Evolutionary conservation across 2,329 filamentous ascomycete species (phyloP).

Genomic region (Colletotrichum somersetense): DNA sequence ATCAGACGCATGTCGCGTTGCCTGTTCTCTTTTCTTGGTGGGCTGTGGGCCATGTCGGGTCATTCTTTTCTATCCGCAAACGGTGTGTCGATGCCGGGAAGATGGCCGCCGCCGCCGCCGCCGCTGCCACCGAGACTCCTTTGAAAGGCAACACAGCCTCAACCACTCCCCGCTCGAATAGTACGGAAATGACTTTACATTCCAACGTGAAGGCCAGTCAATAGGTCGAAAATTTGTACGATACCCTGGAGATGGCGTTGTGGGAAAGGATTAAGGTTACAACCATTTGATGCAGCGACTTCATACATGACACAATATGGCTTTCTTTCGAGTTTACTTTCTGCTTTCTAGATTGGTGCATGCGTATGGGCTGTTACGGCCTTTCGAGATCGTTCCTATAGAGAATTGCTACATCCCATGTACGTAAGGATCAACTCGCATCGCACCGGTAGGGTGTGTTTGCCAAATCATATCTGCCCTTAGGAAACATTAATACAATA

Average conservation of each 20-base stretch:
- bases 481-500: background rate
- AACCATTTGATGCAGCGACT: background rate
- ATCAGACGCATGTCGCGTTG: constrained; percentile 53
- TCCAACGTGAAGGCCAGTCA: constrained; percentile 22
- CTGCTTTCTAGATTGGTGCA: background rate
- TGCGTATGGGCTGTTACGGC: background rate
- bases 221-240: background rate
- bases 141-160: background rate
- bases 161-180: constrained; percentile 1
- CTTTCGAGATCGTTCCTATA: background rate
- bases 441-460: background rate
- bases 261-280: no score
- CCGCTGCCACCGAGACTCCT: background rate
- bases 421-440: no score
- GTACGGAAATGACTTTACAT: constrained; percentile 25
- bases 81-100: constrained; percentile 29
- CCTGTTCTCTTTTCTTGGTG: constrained; percentile 59
- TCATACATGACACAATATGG: constrained; percentile 14
- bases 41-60: constrained; percentile 46
- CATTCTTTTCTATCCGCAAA: constrained; percentile 46
- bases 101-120: constrained; percentile 13
- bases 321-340: background rate
- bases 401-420: background rate
- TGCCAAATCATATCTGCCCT: background rate
- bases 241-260: background rate